phyloP scores from a whole-genome alignment of 1,284 basidiomycete genomes.

The Ustilago tritici region DNA sequence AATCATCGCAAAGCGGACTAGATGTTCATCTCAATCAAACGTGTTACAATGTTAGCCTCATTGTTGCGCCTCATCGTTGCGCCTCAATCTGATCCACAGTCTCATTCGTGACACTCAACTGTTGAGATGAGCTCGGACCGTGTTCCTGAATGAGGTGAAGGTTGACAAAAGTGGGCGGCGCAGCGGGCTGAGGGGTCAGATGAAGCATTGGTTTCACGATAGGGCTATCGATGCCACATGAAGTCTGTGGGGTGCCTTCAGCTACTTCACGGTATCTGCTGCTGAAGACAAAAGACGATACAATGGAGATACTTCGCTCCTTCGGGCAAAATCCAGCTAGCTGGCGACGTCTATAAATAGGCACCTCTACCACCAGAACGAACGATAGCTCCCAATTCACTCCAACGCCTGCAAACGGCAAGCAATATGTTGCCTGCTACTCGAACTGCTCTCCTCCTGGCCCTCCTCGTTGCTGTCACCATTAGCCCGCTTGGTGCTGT shows the following conservation, averaged over 20 bases:
- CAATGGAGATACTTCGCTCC: neutral
- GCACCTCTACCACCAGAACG: too few relatives aligned
- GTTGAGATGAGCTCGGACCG: conserved; percentile 4
- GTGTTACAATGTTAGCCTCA: too few relatives aligned
- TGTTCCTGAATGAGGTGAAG: neutral
- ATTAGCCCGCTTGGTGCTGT: conserved; percentile 8
- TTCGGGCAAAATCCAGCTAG: neutral
- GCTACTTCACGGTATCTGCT: neutral
- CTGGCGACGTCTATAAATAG: neutral
- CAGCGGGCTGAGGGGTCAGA: neutral
- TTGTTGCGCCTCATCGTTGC: neutral
- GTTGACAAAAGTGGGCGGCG: neutral
- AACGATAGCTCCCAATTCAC: neutral
- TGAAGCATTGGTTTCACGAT: conserved; percentile 2
- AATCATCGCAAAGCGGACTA: conserved; percentile 41
- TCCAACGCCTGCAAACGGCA: neutral
- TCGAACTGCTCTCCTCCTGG: conserved; percentile 11
- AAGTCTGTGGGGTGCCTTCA: neutral
- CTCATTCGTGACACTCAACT: neutral
- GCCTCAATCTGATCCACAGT: neutral
- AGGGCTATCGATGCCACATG: neutral
- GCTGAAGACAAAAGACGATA: neutral
- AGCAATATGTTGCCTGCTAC: conserved; percentile 16
- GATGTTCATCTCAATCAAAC: neutral
- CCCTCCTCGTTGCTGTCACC: conserved; percentile 14